Conservation (phyloP, 768 basidiomycete species). For the Lactifluus volemus region DNA sequence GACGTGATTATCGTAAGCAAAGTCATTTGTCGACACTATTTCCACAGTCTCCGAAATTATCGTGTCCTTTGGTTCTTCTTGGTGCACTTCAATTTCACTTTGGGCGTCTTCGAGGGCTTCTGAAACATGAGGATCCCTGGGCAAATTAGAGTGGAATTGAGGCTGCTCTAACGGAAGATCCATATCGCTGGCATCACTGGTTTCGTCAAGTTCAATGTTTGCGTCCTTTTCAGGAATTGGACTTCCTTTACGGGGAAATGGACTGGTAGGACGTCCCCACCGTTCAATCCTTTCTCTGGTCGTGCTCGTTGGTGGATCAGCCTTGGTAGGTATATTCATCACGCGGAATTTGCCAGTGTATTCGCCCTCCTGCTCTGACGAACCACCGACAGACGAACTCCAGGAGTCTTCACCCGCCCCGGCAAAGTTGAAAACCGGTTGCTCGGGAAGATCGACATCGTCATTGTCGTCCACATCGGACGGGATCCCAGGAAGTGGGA, state of each 20-base stretch:
- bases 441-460: slow-evolving; percentile 10
- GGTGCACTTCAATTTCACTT: background rate
- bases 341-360: slow-evolving; percentile 59
- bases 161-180: background rate
- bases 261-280: slow-evolving; percentile 68
- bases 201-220: slow-evolving; percentile 20
- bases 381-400: slow-evolving; percentile 21
- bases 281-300: slow-evolving; percentile 41
- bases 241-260: slow-evolving; percentile 38
- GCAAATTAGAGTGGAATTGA: background rate
- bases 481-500: slow-evolving; percentile 12
- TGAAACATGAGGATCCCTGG: background rate
- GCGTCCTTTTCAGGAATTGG: slow-evolving; percentile 23
- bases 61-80: background rate
- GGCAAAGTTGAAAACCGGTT: slow-evolving; percentile 22
- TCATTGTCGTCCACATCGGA: slow-evolving; percentile 19
- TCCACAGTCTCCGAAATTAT: background rate
- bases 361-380: slow-evolving; percentile 43
- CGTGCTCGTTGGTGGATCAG: slow-evolving; percentile 53
- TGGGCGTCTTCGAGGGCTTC: slow-evolving; percentile 1
- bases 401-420: slow-evolving; percentile 2
- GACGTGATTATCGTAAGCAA: background rate
- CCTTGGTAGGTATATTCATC: slow-evolving; percentile 50
- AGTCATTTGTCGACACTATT: background rate
- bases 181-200: slow-evolving; percentile 10